Evolutionary conservation across 257 asterid genomes (phyloP).

Genomic region (Cynanchum wilfordii): DNA sequence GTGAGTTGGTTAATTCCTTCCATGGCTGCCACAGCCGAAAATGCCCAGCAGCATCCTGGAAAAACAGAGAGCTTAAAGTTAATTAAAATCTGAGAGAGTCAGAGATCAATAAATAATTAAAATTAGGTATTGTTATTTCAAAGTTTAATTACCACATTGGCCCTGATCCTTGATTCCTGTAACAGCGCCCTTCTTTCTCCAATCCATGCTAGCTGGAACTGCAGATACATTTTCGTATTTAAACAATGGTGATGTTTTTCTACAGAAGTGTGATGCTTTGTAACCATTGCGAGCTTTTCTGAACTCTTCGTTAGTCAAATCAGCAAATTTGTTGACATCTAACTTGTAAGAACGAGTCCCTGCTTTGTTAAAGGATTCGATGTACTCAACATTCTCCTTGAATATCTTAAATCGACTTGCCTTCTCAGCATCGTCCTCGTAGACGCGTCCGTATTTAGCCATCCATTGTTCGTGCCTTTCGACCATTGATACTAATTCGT

Average conservation of each 20-base stretch:
- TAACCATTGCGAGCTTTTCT: background rate
- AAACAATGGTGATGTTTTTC: background rate
- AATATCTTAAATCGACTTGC: slow-evolving; percentile 12
- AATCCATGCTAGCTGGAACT: slow-evolving; percentile 17
- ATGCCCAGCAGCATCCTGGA: slow-evolving; percentile 19
- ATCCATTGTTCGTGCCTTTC: slow-evolving; percentile 9
- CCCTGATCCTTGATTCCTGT: slow-evolving; percentile 16
- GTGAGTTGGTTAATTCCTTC: slow-evolving; percentile 11
- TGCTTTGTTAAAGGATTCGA: slow-evolving; percentile 7
- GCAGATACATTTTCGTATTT: slow-evolving; percentile 15
- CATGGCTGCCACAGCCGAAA: slow-evolving; percentile 14
- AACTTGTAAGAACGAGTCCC: background rate
- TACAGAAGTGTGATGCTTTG: background rate
- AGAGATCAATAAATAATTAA: background rate
- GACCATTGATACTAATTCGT: background rate
- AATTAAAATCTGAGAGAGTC: no score
- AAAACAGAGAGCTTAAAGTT: no score
- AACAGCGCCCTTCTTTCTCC: slow-evolving; percentile 23
- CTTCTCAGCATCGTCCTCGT: background rate
- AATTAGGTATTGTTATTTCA: background rate
- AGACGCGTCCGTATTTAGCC: background rate
- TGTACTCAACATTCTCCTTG: slow-evolving; percentile 9
- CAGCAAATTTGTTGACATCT: slow-evolving; percentile 3
- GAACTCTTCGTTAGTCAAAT: background rate
- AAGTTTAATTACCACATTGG: slow-evolving; percentile 8